A percentile compares a stretch with the other conserved stretches of the same genome.
Conservation (phyloP, 441 rosid species). For the Macaranga tanarius region DNA sequence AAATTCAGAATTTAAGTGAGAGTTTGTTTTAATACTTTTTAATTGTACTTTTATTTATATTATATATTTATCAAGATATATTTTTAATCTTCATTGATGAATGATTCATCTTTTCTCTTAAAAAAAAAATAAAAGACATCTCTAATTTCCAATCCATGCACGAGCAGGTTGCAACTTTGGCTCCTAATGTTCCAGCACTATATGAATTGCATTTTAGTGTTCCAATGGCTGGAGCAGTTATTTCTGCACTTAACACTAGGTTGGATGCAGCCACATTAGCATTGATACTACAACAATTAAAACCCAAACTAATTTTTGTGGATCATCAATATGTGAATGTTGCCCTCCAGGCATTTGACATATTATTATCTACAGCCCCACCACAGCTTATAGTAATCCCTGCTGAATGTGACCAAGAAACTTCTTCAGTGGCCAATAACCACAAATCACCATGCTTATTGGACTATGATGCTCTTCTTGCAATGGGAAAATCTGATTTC, state of each 20-base stretch:
- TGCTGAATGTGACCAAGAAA: slow-evolving; percentile 19
- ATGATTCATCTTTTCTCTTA: no score
- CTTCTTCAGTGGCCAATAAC: not conserved
- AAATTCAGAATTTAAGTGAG: no score
- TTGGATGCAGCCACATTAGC: slow-evolving; percentile 40
- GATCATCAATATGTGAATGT: slow-evolving; percentile 32
- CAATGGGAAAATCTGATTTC: slow-evolving; percentile 31
- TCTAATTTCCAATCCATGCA: no score
- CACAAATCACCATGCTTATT: slow-evolving; percentile 6
- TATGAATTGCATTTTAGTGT: slow-evolving; percentile 73
- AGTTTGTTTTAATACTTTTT: no score
- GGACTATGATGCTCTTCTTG: slow-evolving; percentile 36
- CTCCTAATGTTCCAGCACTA: slow-evolving; percentile 64
- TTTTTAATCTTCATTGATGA: no score
- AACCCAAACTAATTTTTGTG: slow-evolving; percentile 44
- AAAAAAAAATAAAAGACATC: no score
- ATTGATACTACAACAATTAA: slow-evolving; percentile 28
- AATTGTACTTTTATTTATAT: no score
- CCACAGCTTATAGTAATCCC: slow-evolving; percentile 37
- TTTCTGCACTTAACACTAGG: slow-evolving; percentile 55
- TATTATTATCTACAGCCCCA: slow-evolving; percentile 18
- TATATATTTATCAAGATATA: no score
- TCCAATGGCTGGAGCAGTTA: slow-evolving; percentile 72
- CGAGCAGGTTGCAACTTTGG: slow-evolving; percentile 57
- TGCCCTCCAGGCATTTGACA: slow-evolving; percentile 30